These are phyloP conservation scores for Metschnikowia continentalis DNA, from an alignment of 805 yeast species.

Conservation along the genomic window DNA sequence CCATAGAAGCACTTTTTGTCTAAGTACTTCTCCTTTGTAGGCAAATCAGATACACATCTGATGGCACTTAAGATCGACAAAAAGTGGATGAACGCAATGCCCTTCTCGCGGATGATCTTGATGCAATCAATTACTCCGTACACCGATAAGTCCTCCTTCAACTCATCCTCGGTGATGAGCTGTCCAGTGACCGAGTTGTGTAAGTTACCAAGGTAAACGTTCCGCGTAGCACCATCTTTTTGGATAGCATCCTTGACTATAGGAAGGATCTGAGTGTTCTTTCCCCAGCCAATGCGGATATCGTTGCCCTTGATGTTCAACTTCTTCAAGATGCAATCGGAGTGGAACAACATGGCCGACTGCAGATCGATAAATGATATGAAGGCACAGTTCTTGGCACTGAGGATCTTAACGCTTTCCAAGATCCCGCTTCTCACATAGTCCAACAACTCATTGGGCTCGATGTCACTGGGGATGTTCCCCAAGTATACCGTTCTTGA, in stretches of 20 bases:
- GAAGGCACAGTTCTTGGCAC: slow-evolving; percentile 84
- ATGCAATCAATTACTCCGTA: slow-evolving; percentile 85
- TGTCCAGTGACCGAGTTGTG: slow-evolving; percentile 51
- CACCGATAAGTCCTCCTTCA: slow-evolving; percentile 59
- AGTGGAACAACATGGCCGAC: slow-evolving; percentile 85
- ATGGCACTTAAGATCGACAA: slow-evolving; percentile 83
- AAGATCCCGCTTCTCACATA: slow-evolving; percentile 89
- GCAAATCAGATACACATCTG: slow-evolving; percentile 72
- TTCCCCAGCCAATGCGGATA: slow-evolving; percentile 91
- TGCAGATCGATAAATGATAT: slow-evolving; percentile 85
- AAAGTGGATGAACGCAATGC: slow-evolving; percentile 88
- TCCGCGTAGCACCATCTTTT: slow-evolving; percentile 88
- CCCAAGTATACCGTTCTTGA: slow-evolving; percentile 90
- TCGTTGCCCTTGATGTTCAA: slow-evolving; percentile 76
- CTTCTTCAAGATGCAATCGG: slow-evolving; percentile 85
- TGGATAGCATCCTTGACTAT: slow-evolving; percentile 72
- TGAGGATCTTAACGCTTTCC: slow-evolving; percentile 74
- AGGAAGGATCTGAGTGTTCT: slow-evolving; percentile 68
- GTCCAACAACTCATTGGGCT: slow-evolving; percentile 77
- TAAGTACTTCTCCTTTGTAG: slow-evolving; percentile 61
- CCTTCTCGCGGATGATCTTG: slow-evolving; percentile 73
- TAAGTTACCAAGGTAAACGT: slow-evolving; percentile 82
- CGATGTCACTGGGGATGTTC: slow-evolving; percentile 75
- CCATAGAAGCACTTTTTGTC: slow-evolving; percentile 85
- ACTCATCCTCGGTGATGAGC: slow-evolving; percentile 55